Evolutionary conservation across 2,329 filamentous ascomycete species (phyloP), one percentile per base, ranked within the genome.

Genomic region (Venturia carpophila): DNA sequence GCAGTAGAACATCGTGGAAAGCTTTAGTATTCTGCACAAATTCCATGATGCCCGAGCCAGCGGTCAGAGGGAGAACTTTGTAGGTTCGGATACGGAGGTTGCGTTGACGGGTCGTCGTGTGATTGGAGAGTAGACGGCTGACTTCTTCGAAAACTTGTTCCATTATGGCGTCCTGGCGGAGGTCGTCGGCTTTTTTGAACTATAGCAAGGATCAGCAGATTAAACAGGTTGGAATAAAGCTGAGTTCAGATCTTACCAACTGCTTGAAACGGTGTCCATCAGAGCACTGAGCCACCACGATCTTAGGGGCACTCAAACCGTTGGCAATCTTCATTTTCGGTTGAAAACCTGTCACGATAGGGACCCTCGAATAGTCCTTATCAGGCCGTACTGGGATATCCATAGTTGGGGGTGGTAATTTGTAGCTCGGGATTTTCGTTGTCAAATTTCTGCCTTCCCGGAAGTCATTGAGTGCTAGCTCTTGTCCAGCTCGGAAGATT

Each of bases 111-210:
- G 94, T 97, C 15, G 87, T 84, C 65, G 91, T 87, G 74, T 97
- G 92, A 61, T 90, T 87, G 73, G 90, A 90, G 34, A 99, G 80
- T 27, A 99, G 84, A 63, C 90, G 90, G 66, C 92, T 97, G 27
- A 97, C 94, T 76, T 96, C 92, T 66, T 92, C 91, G 74, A 99
- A 99, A 1, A 99, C 94, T 76, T 99, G 94, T 76, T 99, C 95
- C 95, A 99, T 99, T 80, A 87, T 99, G 56, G 93, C 91, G 72
- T 99, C 94, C 78, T 99, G 94, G 10, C 95, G 89, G 15, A 99
- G 83, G 73, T 99, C 93, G 74, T 99, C 94, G 72, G 94, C 92
- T 68, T 92, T 92, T 80, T 99, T 99, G 73, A 96, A 87, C 81
- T 86, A 68, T 11, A 30, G 19, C 66, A 62, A 62, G 62, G 27